Percentiles rank a stretch among this genome's conserved stretches.
Conservation (phyloP, 768 basidiomycete species). For the Panellus pusillus region DNA sequence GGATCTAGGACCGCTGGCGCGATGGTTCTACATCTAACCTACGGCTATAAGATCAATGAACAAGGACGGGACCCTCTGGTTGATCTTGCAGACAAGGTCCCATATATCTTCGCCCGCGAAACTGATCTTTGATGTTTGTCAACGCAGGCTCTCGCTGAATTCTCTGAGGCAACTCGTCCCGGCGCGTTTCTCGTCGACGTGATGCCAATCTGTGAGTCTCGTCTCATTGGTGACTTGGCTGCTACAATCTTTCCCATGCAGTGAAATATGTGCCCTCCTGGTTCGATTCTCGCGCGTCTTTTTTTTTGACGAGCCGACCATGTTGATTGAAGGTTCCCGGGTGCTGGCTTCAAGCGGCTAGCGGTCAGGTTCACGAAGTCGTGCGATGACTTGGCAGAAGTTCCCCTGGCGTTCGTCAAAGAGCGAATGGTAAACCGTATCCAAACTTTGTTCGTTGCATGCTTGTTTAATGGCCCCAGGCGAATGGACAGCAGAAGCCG, state of each 20-base stretch:
- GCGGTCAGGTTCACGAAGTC: constrained; percentile 46
- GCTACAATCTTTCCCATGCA: background rate
- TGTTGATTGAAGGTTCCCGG: constrained; percentile 59
- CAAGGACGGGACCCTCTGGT: constrained; percentile 40
- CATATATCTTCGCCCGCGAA: too few species aligned
- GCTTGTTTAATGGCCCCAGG: constrained; percentile 22
- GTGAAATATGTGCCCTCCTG: constrained; percentile 13
- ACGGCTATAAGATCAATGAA: constrained; percentile 43
- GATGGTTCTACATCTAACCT: constrained; percentile 44
- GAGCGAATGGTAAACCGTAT: constrained; percentile 38
- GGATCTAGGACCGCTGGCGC: constrained; percentile 40
- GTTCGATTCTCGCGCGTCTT: background rate
- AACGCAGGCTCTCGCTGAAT: constrained; percentile 34
- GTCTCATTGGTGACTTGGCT: background rate
- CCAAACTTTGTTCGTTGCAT: background rate
- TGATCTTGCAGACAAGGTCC: constrained; percentile 32
- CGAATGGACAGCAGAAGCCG: constrained; percentile 27
- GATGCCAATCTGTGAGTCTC: constrained; percentile 42
- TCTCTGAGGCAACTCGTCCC: constrained; percentile 40
- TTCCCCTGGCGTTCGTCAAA: constrained; percentile 46
- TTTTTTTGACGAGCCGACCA: constrained; percentile 36
- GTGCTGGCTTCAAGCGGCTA: constrained; percentile 49
- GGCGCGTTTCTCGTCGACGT: constrained; percentile 50
- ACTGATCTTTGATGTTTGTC: too few species aligned
- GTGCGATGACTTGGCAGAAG: constrained; percentile 45